phyloP scores from a whole-genome alignment of 345 rosid genomes.

The Hibiscus syriacus region DNA sequence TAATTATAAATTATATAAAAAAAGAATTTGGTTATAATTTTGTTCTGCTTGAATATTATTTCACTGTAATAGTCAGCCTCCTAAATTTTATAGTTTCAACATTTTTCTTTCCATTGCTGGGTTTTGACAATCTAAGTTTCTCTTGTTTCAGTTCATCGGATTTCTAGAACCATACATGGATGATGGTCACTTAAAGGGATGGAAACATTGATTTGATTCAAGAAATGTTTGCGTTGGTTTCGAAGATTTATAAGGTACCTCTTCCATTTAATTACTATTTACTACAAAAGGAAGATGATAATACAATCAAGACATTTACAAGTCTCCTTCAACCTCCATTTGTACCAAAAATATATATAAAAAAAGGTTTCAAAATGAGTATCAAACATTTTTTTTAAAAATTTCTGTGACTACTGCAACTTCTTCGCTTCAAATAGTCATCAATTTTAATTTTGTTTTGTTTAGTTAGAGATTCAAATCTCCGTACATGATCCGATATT shows the following conservation, averaged over 20 bases:
- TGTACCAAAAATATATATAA: too few species aligned
- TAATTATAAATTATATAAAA: too few species aligned
- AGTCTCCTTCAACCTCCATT: neutral
- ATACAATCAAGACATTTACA: neutral
- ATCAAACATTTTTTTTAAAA: neutral
- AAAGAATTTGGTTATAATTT: neutral
- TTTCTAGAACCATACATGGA: conserved; percentile 75
- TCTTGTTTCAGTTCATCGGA: conserved; percentile 62
- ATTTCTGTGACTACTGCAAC: neutral
- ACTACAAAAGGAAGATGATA: neutral
- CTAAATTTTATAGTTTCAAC: neutral
- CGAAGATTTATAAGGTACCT: neutral
- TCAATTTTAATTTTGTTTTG: neutral
- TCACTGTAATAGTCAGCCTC: neutral
- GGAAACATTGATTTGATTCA: conserved; percentile 43
- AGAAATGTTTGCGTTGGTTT: neutral
- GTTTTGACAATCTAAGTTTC: conserved; percentile 10
- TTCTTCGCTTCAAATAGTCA: neutral
- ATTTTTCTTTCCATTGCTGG: neutral
- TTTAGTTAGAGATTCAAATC: neutral
- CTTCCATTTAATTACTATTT: neutral
- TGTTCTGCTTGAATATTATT: neutral
- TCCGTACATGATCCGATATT: too few species aligned
- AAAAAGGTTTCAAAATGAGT: neutral
- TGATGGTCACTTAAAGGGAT: conserved; percentile 64